phyloP scores from a whole-genome alignment of 164 flowering plant species.

The Protea cynaroides region DNA sequence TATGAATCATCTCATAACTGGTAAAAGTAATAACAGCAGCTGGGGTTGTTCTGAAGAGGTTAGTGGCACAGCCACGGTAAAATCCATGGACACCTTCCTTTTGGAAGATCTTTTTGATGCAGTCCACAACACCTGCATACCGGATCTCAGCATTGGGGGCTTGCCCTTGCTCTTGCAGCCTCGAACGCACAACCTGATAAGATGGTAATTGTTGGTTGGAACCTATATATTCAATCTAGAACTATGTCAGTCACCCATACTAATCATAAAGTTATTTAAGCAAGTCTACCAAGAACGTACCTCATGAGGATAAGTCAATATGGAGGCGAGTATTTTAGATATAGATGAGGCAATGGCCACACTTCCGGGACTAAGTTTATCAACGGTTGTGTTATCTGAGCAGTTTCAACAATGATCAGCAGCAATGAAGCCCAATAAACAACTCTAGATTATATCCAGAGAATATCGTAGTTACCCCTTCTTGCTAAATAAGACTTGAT shows the following conservation, averaged over 20 bases:
- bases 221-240: background rate
- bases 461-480: constrained; percentile 40
- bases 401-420: constrained; percentile 14
- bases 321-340: constrained; percentile 75
- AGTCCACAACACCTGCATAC: constrained; percentile 75
- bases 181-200: constrained; percentile 77
- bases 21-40: constrained; percentile 92
- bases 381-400: constrained; percentile 57
- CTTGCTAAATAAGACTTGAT: constrained; percentile 66
- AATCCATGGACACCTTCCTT: constrained; percentile 78
- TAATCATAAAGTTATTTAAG: background rate
- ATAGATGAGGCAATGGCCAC: constrained; percentile 81
- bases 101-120: constrained; percentile 56
- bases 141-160: constrained; percentile 33
- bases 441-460: constrained; percentile 2
- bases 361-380: constrained; percentile 54
- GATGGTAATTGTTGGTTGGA: background rate
- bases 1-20: constrained; percentile 74
- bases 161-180: constrained; percentile 94
- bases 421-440: background rate
- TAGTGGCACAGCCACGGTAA: constrained; percentile 95
- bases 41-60: constrained; percentile 85
- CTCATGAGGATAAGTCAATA: constrained; percentile 93
- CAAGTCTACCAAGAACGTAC: constrained; percentile 24
- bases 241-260: background rate